Conservation (phyloP, 345 rosid species). For the Arabidopsis arenosa region DNA sequence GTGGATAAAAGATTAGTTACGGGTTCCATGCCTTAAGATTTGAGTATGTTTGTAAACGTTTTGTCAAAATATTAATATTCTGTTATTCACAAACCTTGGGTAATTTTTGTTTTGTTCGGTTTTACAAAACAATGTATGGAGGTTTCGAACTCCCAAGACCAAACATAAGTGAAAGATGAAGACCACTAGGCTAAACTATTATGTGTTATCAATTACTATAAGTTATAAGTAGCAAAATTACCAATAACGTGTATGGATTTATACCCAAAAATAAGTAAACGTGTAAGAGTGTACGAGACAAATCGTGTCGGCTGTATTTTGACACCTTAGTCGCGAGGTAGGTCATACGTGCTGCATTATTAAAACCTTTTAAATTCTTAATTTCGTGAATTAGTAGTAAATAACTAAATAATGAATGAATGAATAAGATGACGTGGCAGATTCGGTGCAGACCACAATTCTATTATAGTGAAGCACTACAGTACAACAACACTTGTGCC, state of each 20-base stretch:
- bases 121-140: too few relatives aligned
- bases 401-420: background rate
- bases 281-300: background rate
- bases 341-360: constrained; percentile 46
- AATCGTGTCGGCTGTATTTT: constrained; percentile 43
- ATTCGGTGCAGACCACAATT: constrained; percentile 44
- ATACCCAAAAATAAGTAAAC: background rate
- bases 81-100: too few relatives aligned
- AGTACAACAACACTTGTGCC: constrained; percentile 28
- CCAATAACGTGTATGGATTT: constrained; percentile 11
- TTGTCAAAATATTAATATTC: too few relatives aligned
- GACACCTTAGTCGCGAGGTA: constrained; percentile 41
- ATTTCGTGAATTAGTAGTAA: background rate
- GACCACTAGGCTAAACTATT: background rate
- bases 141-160: background rate
- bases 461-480: constrained; percentile 33
- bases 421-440: constrained; percentile 40
- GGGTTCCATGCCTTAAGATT: too few relatives aligned
- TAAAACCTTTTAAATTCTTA: background rate
- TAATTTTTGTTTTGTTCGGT: too few relatives aligned
- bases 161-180: background rate
- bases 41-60: too few relatives aligned
- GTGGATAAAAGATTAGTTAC: too few relatives aligned
- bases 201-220: background rate
- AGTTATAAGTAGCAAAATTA: background rate